Evolutionary conservation across 306 rosid species (phyloP), one percentile per base, ranked within the genome.

Genomic region (Glycine latifolia): DNA sequence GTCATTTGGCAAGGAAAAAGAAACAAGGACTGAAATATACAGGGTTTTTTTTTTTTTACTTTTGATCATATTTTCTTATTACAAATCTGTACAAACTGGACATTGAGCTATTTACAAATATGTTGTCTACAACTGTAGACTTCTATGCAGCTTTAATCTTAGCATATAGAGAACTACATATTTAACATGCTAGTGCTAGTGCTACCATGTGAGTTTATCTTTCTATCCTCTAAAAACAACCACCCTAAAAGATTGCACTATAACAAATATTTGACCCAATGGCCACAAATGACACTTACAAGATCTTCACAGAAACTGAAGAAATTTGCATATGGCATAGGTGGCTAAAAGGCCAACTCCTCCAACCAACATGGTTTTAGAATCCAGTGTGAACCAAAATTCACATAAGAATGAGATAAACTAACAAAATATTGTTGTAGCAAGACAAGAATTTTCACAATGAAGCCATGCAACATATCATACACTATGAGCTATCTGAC

Each of bases 401-500:
- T 72, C n/a, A 35, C 63, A 35, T 48, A 70, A 69, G 13, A 70
- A 41, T 52, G 49, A 35, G 62, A 67, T 55, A 56, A 49, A 41
- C 3, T 47, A 55, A 49, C 66, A 44, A 75, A 35, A 53, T 15
- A 77, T 46, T 53, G 76, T 63, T 37, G 31, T 26, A 26, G 31
- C 63, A 39, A 68, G 71, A 20, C 87, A 10, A 54, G 62, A 41
- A 70, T n/a, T 16, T 17, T 85, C 31, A n/a, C 49, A 43, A 67
- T 73, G 84, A 75, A 76, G 77, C 66, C 73, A 82, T 76, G 75
- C 56, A 31, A 67, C 50, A 72, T 79, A 14, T 67, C 80, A 50
- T 3, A 73, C 65, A 58, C 61, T 88, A 86, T 33, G 86, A 85
- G 26, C 79, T 81, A n/a, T 83, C 84, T 35, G 84, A 70, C 76